Evolutionary conservation across 129 eudicot species (phyloP).

Genomic region (Tagetes patula): DNA sequence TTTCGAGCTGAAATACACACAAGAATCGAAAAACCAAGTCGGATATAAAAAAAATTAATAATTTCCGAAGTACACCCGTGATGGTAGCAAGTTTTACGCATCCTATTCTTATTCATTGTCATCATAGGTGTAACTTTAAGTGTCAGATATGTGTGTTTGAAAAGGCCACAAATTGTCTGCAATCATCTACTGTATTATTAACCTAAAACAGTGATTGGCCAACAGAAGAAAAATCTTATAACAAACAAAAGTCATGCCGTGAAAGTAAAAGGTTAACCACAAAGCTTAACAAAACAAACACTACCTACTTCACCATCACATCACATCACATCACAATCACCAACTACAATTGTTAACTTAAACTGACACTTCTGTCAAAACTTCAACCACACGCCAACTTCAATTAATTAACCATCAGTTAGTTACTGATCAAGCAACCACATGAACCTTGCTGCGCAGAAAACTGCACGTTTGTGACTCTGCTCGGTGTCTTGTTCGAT

Average conservation of each 20-base stretch:
- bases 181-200: not conserved
- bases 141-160: too few relatives aligned
- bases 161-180: too few relatives aligned
- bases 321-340: not conserved
- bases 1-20: too few relatives aligned
- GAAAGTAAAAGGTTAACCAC: not conserved
- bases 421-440: constrained; percentile 63
- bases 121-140: too few relatives aligned
- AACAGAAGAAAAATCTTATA: constrained; percentile 15
- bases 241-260: not conserved
- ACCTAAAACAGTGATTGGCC: constrained; percentile 18
- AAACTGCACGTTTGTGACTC: constrained; percentile 35
- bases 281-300: not conserved
- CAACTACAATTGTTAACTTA: not conserved
- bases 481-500: constrained; percentile 37
- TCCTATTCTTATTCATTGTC: too few relatives aligned
- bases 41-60: too few relatives aligned
- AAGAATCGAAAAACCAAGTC: too few relatives aligned
- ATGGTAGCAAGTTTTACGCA: too few relatives aligned
- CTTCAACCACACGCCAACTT: not conserved
- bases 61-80: too few relatives aligned
- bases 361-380: not conserved
- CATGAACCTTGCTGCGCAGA: constrained; percentile 50
- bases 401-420: not conserved
- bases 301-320: too few relatives aligned